These are phyloP conservation scores for Strombidium stylifer DNA, from an alignment of 73 alveolate species.

Conservation along the genomic window DNA sequence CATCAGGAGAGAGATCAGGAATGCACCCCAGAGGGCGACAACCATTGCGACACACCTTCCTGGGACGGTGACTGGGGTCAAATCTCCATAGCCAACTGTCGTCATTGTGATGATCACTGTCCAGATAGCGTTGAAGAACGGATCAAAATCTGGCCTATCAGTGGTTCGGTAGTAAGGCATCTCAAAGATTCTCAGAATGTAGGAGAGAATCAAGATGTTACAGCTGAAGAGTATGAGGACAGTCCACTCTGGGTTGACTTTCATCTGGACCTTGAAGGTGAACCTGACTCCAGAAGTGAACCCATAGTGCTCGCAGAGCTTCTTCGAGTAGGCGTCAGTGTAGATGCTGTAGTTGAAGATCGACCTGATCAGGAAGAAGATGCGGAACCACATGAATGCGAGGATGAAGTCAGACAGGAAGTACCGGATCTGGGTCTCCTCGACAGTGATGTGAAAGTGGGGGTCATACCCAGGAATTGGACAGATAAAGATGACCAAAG, in stretches of 20 bases:
- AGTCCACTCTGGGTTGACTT: background rate
- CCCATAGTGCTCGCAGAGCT: constrained; percentile 6
- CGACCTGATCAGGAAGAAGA: constrained; percentile 20
- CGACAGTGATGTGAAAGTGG: constrained; percentile 1
- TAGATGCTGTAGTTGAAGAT: constrained; percentile 17
- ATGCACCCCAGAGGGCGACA: no score
- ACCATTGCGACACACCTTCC: no score
- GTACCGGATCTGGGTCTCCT: background rate
- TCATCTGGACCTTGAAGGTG: constrained; percentile 15
- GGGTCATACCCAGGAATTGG: constrained; percentile 14
- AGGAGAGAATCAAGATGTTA: constrained; percentile 38
- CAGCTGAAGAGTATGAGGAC: background rate
- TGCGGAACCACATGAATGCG: constrained; percentile 33
- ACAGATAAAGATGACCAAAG: background rate
- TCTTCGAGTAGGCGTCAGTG: constrained; percentile 20
- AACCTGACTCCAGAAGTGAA: constrained; percentile 1
- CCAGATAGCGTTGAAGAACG: no score
- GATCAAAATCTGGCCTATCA: no score
- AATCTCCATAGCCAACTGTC: no score
- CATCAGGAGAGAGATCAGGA: no score
- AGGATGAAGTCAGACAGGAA: constrained; percentile 32
- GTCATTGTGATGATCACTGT: no score
- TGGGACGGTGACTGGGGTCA: no score
- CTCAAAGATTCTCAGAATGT: constrained; percentile 53
- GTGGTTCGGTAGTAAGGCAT: no score